Evolutionary conservation across 305 asterid species (phyloP).

Genomic region (Rubia tinctorum): DNA sequence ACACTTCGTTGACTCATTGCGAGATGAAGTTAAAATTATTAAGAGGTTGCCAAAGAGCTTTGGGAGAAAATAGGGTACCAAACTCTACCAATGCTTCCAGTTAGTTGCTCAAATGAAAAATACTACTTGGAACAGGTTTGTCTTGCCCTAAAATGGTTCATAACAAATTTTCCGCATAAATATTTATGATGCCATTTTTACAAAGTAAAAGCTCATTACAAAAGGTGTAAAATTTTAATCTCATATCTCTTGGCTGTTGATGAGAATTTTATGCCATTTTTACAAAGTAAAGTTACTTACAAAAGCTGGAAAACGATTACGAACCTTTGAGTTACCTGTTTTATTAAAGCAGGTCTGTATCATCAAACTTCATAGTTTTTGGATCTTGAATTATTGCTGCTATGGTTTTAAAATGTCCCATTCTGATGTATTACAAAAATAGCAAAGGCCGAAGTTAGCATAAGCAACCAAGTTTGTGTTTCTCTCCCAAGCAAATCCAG

Average conservation of each 20-base stretch:
- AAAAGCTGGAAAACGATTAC: background rate
- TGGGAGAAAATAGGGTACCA: constrained; percentile 58
- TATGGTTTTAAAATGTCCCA: constrained; percentile 58
- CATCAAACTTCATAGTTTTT: background rate
- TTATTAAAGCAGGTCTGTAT: constrained; percentile 56
- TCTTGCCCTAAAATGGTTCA: constrained; percentile 13
- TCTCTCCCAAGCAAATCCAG: too few relatives aligned
- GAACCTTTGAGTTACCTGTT: constrained; percentile 50
- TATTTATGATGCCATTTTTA: background rate
- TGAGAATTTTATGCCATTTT: background rate
- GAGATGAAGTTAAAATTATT: constrained; percentile 87
- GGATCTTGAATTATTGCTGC: constrained; percentile 18
- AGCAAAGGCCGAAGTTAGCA: constrained; percentile 67
- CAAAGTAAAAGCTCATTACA: background rate
- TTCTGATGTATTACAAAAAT: constrained; percentile 67
- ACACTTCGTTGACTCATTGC: constrained; percentile 85
- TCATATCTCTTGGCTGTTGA: background rate
- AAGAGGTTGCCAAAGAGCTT: constrained; percentile 84
- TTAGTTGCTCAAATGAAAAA: constrained; percentile 97
- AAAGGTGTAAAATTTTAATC: background rate
- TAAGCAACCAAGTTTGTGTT: constrained; percentile 32
- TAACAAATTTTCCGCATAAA: constrained; percentile 1
- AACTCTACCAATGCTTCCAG: constrained; percentile 85
- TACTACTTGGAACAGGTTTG: constrained; percentile 91
- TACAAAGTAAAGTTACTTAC: background rate